Conservation (phyloP, 2,329 filamentous ascomycete species). For the Byssochlamys sp. region DNA sequence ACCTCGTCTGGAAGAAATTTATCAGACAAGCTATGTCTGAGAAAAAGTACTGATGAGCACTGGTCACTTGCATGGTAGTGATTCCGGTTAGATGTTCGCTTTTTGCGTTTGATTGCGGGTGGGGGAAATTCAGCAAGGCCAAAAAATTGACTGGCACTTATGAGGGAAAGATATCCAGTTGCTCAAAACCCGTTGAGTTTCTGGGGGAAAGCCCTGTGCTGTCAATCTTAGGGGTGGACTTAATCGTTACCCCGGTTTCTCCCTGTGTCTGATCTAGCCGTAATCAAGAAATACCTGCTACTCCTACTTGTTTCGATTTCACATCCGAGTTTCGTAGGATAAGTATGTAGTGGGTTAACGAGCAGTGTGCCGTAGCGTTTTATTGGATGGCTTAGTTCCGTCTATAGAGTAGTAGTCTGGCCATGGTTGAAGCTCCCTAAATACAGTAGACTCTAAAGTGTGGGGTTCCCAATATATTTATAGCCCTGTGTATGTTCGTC, state of each 20-base stretch:
- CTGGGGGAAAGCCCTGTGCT: conserved; percentile 98
- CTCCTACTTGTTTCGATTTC: background rate
- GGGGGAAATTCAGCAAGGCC: conserved; percentile 19
- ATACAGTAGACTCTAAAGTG: background rate
- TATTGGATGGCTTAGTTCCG: background rate
- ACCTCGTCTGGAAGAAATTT: conserved; percentile 19
- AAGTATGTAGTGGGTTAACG: background rate
- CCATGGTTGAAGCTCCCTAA: too few species aligned
- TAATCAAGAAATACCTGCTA: conserved; percentile 26
- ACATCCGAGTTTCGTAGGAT: background rate
- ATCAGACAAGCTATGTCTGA: conserved; percentile 15
- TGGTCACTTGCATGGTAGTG: conserved; percentile 14
- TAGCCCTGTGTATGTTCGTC: too few species aligned
- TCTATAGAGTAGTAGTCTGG: background rate
- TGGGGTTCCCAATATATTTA: background rate
- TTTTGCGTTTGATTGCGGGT: conserved; percentile 7
- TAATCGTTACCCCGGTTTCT: conserved; percentile 66
- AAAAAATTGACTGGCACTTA: conserved; percentile 67
- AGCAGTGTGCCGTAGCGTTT: background rate
- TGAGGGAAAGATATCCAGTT: conserved; percentile 97
- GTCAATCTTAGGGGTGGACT: conserved; percentile 67
- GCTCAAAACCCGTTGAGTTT: conserved; percentile 31
- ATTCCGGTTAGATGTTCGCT: conserved; percentile 12
- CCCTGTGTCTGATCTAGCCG: conserved; percentile 29
- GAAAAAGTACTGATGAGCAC: conserved; percentile 22